phyloP scores from a whole-genome alignment of 352 stramenopile genomes.

The Phytophthora megakarya region DNA sequence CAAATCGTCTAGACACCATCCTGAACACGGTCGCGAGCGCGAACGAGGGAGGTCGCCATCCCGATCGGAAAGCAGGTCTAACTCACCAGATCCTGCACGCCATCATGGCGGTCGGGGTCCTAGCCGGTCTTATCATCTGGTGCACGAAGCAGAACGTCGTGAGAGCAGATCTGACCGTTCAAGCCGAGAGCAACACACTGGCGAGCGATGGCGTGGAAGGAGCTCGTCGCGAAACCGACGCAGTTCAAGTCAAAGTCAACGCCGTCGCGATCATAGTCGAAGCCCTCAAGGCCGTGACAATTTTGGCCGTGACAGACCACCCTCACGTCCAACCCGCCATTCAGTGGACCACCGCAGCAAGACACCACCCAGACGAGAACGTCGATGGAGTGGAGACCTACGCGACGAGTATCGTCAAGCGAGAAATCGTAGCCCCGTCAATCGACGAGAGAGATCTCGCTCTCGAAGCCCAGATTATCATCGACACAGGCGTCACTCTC shows the following conservation, averaged over 20 bases:
- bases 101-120: background rate
- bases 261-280: conserved; percentile 17
- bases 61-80: conserved; percentile 23
- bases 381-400: background rate
- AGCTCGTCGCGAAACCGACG: conserved; percentile 17
- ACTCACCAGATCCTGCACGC: conserved; percentile 10
- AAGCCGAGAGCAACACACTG: background rate
- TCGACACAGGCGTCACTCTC: conserved; percentile 18
- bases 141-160: conserved; percentile 7
- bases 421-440: conserved; percentile 23
- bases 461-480: conserved; percentile 25
- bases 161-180: conserved; percentile 8
- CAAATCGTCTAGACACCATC: conserved; percentile 17
- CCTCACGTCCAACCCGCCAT: background rate
- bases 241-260: background rate
- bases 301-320: conserved; percentile 32
- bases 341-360: conserved; percentile 14
- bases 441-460: conserved; percentile 8
- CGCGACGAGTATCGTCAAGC: conserved; percentile 16
- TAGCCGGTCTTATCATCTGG: background rate
- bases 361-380: conserved; percentile 22
- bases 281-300: conserved; percentile 19
- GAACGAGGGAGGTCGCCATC: conserved; percentile 21
- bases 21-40: conserved; percentile 3
- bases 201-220: conserved; percentile 9